Evolutionary conservation across 148 eudicot species (phyloP).

Genomic region (Spergularia bocconei): DNA sequence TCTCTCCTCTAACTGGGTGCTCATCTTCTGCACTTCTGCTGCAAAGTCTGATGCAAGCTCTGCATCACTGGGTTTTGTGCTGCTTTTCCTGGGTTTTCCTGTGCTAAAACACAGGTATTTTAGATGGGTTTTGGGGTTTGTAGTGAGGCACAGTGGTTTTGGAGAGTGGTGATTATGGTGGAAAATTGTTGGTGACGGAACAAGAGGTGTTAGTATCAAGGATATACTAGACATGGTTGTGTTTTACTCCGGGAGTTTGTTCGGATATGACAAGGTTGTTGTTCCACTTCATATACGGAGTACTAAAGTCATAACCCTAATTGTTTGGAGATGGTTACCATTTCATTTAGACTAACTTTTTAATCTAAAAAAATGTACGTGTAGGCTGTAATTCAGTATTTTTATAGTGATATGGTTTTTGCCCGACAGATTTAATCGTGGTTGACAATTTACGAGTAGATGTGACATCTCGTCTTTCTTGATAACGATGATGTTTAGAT

Average conservation of each 20-base stretch:
- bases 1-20: constrained; percentile 36
- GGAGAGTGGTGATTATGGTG: not conserved
- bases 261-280: not conserved
- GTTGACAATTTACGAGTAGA: no score
- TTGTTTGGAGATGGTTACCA: no score
- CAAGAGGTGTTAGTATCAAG: constrained; percentile 1
- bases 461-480: no score
- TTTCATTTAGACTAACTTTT: no score
- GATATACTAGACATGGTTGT: constrained; percentile 16
- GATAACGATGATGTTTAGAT: no score
- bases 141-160: constrained; percentile 2
- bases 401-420: no score
- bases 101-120: constrained; percentile 21
- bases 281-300: not conserved
- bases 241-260: not conserved
- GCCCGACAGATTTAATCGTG: no score
- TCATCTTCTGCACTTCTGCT: constrained; percentile 45
- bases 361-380: no score
- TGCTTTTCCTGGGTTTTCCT: constrained; percentile 26
- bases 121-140: constrained; percentile 2
- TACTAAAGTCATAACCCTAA: no score
- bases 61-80: constrained; percentile 30
- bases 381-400: no score
- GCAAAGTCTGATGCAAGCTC: constrained; percentile 43
- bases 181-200: not conserved